phyloP scores from a whole-genome alignment of 2,329 filamentous ascomycete genomes.

The Penicillium oxalicum region DNA sequence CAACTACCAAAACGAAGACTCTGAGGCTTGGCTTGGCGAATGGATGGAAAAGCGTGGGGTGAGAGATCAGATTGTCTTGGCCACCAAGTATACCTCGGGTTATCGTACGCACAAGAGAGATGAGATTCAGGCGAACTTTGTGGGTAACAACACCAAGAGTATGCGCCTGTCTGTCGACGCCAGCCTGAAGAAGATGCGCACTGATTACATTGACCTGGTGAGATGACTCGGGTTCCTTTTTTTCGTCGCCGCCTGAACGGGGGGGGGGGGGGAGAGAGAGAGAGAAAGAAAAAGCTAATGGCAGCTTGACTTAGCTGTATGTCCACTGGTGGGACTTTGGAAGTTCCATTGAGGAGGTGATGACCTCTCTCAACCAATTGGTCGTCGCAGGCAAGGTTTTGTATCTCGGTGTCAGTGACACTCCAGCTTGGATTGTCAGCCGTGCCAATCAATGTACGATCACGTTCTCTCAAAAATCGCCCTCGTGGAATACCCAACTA shows the following conservation, averaged over 20 bases:
- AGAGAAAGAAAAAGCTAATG: not conserved
- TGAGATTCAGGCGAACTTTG: constrained; percentile 26
- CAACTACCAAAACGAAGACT: constrained; percentile 46
- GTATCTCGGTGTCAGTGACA: constrained; percentile 63
- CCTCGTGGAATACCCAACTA: not conserved
- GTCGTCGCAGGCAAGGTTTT: constrained; percentile 58
- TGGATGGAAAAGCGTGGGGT: constrained; percentile 45
- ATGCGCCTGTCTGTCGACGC: constrained; percentile 22
- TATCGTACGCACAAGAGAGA: constrained; percentile 34
- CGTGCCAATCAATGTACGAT: constrained; percentile 55
- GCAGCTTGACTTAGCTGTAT: constrained; percentile 42
- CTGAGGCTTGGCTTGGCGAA: constrained; percentile 48
- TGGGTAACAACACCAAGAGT: constrained; percentile 32
- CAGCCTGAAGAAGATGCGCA: constrained; percentile 30
- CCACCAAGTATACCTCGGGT: constrained; percentile 47
- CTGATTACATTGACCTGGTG: constrained; percentile 33
- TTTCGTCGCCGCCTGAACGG: no score
- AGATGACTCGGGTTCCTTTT: not conserved
- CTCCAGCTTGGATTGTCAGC: constrained; percentile 63
- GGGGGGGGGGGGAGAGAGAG: no score
- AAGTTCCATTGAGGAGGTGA: constrained; percentile 59
- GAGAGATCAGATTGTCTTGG: constrained; percentile 50
- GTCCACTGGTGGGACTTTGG: constrained; percentile 64
- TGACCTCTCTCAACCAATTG: constrained; percentile 60
- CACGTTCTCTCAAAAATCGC: no score